Evolutionary conservation across 139 green algal species (phyloP), one percentile per base, ranked within the genome.

Genomic region (Micractinium conductrix): DNA sequence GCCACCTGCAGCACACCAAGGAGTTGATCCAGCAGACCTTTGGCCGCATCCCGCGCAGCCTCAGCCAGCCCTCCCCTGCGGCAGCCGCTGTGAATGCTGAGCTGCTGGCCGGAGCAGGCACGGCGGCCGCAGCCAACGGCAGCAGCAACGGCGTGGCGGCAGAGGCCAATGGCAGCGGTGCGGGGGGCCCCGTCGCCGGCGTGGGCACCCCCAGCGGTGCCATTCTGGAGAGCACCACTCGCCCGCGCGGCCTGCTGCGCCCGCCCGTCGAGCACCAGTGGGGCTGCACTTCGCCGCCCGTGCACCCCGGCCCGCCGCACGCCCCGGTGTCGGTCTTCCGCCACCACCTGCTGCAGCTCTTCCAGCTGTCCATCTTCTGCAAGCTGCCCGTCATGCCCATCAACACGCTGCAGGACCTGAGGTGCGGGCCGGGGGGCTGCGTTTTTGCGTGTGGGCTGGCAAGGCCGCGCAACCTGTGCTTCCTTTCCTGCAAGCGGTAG

Each of bases 341-440:
- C 35, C 97, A 99, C 91, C 92, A 94, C 83, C 94, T 99, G 81
- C 92, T 99, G 86, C 93, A 98, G 88, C 91, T 98, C 71, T 99
- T 98, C 89, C 95, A 93, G 87, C 91, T 99, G 63, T 95, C 90
- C 45, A 81, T 99, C 44, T 99, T 99, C 93, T 97, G 95, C 92
- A 99, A 99, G 93, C 88, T 98, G 60, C 97, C 97, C 45, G 93
- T 99, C 44, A 81, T 86, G 72, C 88, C 92, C 40, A 90, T 98
- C 88, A 91, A 63, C 42, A 91, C 70, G 2, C 91, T 97, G 86
- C 83, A 84, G 8, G 95, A 98, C 85, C 85, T 99, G 26, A 84
- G 90, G 69, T 88, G 67, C 3, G 72, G 48, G 48, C 48, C n/a
- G n/a, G n/a, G n/a, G n/a, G n/a, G n/a, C n/a, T n/a, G n/a, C n/a